Percentiles rank a stretch among this genome's conserved stretches.
These are phyloP conservation scores for Colletotrichum spaethianum DNA, from an alignment of 2,329 filamentous ascomycete genomes.

Conservation along the genomic window DNA sequence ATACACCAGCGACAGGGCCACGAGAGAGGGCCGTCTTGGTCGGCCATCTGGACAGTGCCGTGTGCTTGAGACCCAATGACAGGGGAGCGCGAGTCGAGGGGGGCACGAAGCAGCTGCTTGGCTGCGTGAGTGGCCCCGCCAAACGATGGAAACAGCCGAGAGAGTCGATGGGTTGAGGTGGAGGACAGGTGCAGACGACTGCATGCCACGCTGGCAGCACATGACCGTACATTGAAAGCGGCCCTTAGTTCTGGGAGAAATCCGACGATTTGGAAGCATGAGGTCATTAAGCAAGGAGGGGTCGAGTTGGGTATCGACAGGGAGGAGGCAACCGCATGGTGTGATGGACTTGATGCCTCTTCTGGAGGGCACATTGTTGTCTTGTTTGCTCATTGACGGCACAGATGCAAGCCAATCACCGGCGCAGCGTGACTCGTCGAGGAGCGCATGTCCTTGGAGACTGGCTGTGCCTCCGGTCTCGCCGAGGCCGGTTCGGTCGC, in stretches of 20 bases:
- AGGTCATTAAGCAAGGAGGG: conserved; percentile 36
- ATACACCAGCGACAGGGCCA: conserved; percentile 12
- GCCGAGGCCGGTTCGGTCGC: conserved; percentile 25
- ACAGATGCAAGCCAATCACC: conserved; percentile 8
- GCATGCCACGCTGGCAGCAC: conserved; percentile 44
- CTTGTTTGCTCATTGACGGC: conserved; percentile 31
- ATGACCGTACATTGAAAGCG: conserved; percentile 20
- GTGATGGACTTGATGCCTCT: background rate
- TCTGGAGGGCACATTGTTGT: conserved; percentile 21
- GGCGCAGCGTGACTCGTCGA: background rate
- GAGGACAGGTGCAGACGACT: conserved; percentile 36
- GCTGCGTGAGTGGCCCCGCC: conserved; percentile 35
- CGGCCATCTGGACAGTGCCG: conserved; percentile 9
- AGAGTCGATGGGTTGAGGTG: conserved; percentile 29
- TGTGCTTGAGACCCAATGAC: conserved; percentile 4
- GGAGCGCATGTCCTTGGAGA: background rate
- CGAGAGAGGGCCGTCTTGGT: conserved; percentile 12
- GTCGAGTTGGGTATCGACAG: conserved; percentile 36
- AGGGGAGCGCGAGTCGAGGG: conserved; percentile 16
- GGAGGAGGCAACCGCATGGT: conserved; percentile 10
- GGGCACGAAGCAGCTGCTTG: conserved; percentile 31
- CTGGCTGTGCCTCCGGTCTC: conserved; percentile 4
- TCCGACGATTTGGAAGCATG: conserved; percentile 40
- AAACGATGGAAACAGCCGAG: conserved; percentile 41
- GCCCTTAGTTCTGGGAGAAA: conserved; percentile 26